phyloP scores from a whole-genome alignment of 108 stramenopile species.

The Cyclotella baltica region DNA sequence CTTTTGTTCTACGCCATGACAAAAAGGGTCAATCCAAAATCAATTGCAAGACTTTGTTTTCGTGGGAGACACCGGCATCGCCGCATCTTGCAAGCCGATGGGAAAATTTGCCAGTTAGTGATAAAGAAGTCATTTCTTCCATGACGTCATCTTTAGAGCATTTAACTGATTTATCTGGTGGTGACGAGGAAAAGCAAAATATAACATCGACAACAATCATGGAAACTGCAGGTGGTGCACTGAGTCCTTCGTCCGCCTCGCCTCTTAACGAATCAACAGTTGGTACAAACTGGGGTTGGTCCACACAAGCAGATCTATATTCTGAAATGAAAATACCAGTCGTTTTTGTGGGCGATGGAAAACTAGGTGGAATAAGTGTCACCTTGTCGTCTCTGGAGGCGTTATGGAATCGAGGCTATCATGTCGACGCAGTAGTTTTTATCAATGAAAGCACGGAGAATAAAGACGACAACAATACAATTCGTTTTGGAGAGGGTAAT shows the following conservation, averaged over 20 bases:
- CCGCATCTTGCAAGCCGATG: slow-evolving; percentile 86
- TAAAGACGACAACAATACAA: slow-evolving; percentile 6
- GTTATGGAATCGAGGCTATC: slow-evolving; percentile 83
- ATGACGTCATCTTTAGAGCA: slow-evolving; percentile 43
- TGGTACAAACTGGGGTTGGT: slow-evolving; percentile 83
- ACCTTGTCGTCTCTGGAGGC: slow-evolving; percentile 91
- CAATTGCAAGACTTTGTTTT: slow-evolving; percentile 72
- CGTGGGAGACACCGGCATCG: slow-evolving; percentile 90
- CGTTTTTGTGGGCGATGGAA: slow-evolving; percentile 93
- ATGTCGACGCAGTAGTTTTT: slow-evolving; percentile 79
- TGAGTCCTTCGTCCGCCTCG: slow-evolving; percentile 86
- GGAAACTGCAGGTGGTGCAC: slow-evolving; percentile 89
- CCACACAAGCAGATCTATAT: slow-evolving; percentile 94
- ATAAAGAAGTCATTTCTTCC: slow-evolving; percentile 68
- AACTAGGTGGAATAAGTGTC: slow-evolving; percentile 93
- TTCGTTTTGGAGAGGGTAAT: slow-evolving; percentile 50
- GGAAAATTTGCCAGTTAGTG: slow-evolving; percentile 78
- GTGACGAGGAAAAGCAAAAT: neutral
- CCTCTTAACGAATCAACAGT: slow-evolving; percentile 60
- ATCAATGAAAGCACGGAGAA: slow-evolving; percentile 50
- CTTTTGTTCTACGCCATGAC: slow-evolving; percentile 59
- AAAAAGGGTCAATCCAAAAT: slow-evolving; percentile 19
- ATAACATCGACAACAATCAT: slow-evolving; percentile 51
- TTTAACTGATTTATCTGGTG: slow-evolving; percentile 14
- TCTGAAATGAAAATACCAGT: slow-evolving; percentile 72